phyloP scores from a whole-genome alignment of 345 rosid species.

The Eucalyptus cladocalyx region DNA sequence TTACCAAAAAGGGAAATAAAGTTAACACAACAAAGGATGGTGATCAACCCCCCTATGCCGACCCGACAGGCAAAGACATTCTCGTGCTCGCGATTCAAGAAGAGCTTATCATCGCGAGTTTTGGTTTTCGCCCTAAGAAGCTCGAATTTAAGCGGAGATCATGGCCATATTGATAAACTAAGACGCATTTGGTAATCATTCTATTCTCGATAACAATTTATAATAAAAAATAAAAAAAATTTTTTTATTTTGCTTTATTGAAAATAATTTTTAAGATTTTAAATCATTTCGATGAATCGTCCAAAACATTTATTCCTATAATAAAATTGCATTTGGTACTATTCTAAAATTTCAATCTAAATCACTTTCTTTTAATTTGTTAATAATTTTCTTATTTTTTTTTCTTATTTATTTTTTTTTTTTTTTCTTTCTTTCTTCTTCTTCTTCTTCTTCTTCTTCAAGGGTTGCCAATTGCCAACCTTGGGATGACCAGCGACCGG shows the following conservation, averaged over 20 bases:
- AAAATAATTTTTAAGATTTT: accelerated
- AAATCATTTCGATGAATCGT: accelerated
- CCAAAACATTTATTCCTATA: accelerated
- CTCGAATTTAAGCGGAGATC: no score
- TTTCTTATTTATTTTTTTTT: no score
- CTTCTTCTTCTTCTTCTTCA: no score
- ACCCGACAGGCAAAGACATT: no score
- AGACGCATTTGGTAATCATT: accelerated
- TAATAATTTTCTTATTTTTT: no score
- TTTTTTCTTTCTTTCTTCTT: accelerated
- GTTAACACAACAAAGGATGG: neutral
- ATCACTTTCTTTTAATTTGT: no score
- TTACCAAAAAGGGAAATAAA: neutral
- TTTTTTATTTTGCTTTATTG: accelerated
- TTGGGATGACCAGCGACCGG: accelerated
- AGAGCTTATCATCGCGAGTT: no score
- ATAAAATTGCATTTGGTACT: accelerated
- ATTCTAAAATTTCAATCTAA: accelerated
- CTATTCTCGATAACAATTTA: accelerated
- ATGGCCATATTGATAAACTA: no score
- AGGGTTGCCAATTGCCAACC: accelerated
- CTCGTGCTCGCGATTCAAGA: no score
- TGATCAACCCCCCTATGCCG: no score
- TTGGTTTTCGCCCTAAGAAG: no score
- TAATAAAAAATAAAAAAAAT: accelerated